Evolutionary conservation across 1,284 basidiomycete genomes (phyloP), one percentile per base, ranked within the genome.

Genomic region (Fomitopsis schrenkii): DNA sequence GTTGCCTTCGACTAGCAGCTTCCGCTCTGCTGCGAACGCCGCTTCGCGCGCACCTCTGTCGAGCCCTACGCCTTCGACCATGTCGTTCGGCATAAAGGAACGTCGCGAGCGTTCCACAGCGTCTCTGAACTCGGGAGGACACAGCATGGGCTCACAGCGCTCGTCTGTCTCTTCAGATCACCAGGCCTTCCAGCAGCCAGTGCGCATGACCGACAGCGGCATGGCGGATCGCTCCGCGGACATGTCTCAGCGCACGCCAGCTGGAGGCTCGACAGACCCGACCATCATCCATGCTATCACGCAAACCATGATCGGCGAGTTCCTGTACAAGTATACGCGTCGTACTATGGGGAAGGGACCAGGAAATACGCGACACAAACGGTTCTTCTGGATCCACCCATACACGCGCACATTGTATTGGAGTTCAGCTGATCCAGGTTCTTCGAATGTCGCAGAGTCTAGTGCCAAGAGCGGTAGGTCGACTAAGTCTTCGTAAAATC

Each of bases 351-450:
- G 95, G 35, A 94, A 93, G 72, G 95, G 94, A 8, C 84, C 95
- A 72, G 93, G 94, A 33, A 93, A 95, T 74, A 90, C 89, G 73
- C 82, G 96, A 58, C 97, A 99, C 77, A 90, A 87, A 74, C 85
- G 97, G 42, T 99, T 97, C 88, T 98, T 99, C 83, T 99, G 97
- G 96, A 89, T 99, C 15, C 97, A 99, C 76, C 97, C 97, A 30
- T 99, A 99, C 74, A 99, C 95, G 57, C 94, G 95, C 79, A 98
- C 95, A 9, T 74, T 99, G 61, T 98, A 98, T 77, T 99, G 97
- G 97, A 96, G 94, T 68, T 87, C 93, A 35, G 88, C 90, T 36
- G 97, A 98, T 77, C 97, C 97, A 38, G 95, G 94, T 38, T 92
- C 92, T 42, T 86, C 86, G 41, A 88, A 87, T 64, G 91, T 94